Percentiles rank a stretch among this genome's conserved stretches.
Evolutionary conservation across 257 asterid genomes (phyloP).

Genomic region (Paulownia fortunei): DNA sequence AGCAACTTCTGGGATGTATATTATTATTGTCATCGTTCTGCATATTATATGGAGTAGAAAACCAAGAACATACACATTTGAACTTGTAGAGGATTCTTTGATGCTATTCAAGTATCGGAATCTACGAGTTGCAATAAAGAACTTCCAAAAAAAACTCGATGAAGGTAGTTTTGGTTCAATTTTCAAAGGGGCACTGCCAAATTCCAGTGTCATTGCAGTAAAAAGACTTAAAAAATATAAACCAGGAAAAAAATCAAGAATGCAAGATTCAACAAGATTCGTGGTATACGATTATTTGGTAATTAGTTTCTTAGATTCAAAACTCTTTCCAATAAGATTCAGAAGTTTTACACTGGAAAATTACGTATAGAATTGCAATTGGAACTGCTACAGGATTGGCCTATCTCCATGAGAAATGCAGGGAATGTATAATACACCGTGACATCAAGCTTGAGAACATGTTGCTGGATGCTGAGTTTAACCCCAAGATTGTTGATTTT

Average conservation of each 20-base stretch:
- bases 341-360: constrained; percentile 45
- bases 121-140: constrained; percentile 51
- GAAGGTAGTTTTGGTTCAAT: constrained; percentile 66
- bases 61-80: constrained; percentile 22
- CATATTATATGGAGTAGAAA: constrained; percentile 22
- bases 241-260: constrained; percentile 48
- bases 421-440: constrained; percentile 33
- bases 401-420: constrained; percentile 65
- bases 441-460: constrained; percentile 64
- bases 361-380: constrained; percentile 52
- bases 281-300: constrained; percentile 58
- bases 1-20: constrained; percentile 40
- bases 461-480: constrained; percentile 45
- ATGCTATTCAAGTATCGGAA: constrained; percentile 45
- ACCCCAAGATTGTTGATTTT: constrained; percentile 64
- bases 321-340: constrained; percentile 48
- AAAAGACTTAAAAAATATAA: constrained; percentile 58
- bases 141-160: constrained; percentile 56
- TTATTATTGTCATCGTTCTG: constrained; percentile 30
- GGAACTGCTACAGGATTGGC: constrained; percentile 65
- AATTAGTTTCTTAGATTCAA: constrained; percentile 50
- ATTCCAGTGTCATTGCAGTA: constrained; percentile 53
- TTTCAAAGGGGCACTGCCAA: constrained; percentile 53
- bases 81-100: constrained; percentile 43
- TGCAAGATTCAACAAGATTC: constrained; percentile 46